phyloP scores from a whole-genome alignment of 2,329 filamentous ascomycete genomes.

The Metarhizium sp. region DNA sequence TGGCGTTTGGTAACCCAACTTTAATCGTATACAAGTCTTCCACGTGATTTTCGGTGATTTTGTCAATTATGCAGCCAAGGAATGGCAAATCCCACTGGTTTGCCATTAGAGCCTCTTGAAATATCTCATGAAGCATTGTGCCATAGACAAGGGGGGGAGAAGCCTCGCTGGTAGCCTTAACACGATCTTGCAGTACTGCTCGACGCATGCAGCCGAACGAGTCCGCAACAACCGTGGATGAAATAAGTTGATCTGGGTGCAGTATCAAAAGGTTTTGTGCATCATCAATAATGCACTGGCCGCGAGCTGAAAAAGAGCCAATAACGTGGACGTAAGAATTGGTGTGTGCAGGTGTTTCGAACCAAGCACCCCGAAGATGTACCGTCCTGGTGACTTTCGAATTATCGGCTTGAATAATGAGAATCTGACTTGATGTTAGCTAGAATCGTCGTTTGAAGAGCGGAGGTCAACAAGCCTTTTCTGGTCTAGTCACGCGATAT shows the following conservation, averaged over 20 bases:
- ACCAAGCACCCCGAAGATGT: conserved; percentile 77
- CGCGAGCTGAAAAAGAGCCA: conserved; percentile 59
- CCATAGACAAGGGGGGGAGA: conserved; percentile 82
- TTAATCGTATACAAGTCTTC: conserved; percentile 87
- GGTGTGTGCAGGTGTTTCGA: conserved; percentile 64
- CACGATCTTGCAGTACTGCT: conserved; percentile 86
- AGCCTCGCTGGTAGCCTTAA: conserved; percentile 80
- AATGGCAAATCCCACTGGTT: conserved; percentile 72
- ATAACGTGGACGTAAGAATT: conserved; percentile 81
- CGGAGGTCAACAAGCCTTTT: conserved; percentile 54
- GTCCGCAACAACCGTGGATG: conserved; percentile 91
- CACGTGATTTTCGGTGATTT: conserved; percentile 64
- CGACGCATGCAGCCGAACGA: conserved; percentile 87
- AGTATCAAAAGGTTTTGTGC: conserved; percentile 76
- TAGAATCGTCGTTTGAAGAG: background rate
- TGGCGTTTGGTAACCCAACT: conserved; percentile 61
- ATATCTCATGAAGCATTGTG: conserved; percentile 88
- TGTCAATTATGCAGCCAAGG: conserved; percentile 56
- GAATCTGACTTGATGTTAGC: conserved; percentile 42
- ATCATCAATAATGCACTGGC: conserved; percentile 77
- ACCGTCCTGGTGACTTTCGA: conserved; percentile 58
- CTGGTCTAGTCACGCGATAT: conserved; percentile 47
- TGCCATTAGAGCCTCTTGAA: conserved; percentile 77
- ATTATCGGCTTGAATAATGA: conserved; percentile 74
- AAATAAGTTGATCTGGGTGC: conserved; percentile 91